These are phyloP conservation scores for Globisporangium polare DNA, from an alignment of 352 stramenopile species.

Conservation along the genomic window DNA sequence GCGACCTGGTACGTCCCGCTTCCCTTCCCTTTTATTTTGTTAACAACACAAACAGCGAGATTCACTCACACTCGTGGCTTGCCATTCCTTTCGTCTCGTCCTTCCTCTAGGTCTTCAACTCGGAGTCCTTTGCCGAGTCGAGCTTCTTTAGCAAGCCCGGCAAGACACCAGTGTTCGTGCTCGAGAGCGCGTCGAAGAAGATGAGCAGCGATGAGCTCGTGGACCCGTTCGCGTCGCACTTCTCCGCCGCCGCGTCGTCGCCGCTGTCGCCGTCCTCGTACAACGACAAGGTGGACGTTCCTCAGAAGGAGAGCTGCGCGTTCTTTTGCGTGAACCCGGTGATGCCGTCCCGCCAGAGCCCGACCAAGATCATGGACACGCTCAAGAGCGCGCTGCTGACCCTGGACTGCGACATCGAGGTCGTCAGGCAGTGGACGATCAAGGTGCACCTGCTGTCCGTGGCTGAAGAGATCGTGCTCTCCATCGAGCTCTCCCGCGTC, in stretches of 20 bases:
- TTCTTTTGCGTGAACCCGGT: conserved; percentile 53
- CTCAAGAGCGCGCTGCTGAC: conserved; percentile 28
- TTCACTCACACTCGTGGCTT: background rate
- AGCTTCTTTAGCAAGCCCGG: conserved; percentile 9
- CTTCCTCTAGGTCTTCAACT: conserved; percentile 14
- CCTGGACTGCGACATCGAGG: conserved; percentile 38
- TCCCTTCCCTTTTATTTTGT: too few relatives aligned
- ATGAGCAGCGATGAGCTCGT: background rate
- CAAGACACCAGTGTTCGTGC: conserved; percentile 22
- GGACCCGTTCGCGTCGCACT: background rate
- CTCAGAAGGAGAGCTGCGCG: conserved; percentile 39
- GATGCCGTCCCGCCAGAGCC: conserved; percentile 38
- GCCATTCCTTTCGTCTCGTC: background rate
- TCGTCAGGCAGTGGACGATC: conserved; percentile 38
- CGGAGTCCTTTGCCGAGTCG: conserved; percentile 13
- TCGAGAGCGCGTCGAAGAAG: conserved; percentile 6
- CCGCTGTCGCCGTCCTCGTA: conserved; percentile 47
- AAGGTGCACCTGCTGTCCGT: conserved; percentile 55
- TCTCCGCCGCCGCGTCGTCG: conserved; percentile 23
- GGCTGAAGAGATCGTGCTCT: conserved; percentile 62
- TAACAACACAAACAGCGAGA: too few relatives aligned
- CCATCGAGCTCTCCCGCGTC: conserved; percentile 43
- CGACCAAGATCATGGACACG: conserved; percentile 48
- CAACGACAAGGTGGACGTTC: conserved; percentile 34
- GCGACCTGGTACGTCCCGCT: conserved; percentile 16